Base-by-base conservation (phyloP, 2,329 filamentous ascomycete genomes). In the Cytospora chrysosperma region DNA sequence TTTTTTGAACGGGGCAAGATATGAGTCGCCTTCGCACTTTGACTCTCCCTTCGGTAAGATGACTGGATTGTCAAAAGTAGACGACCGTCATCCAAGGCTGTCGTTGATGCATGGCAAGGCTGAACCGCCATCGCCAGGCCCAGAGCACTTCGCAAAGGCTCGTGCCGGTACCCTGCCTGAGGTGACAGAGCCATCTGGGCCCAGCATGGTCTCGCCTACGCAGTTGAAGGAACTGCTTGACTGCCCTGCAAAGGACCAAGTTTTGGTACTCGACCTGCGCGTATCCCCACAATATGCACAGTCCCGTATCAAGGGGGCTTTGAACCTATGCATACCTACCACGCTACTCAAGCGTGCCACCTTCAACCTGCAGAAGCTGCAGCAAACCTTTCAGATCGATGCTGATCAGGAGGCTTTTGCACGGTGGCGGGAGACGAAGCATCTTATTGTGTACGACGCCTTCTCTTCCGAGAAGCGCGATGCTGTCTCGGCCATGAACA, bases 261-360 rank as follows among this genome's bases (percentile, higher is more conserved):
- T 91, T 0, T 78, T 99, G 34, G 73, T 98, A 1, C 79, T 99
- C 5, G 95, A 99, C 73, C 84, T 98, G 26, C 87, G 95, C 47
- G 93, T 96, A 0, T 91, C 89, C 30, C 92, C 93, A 24, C 92
- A 94, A 68, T 97, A 90, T 72, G 84, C 88, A 0, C 82, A 85
- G 53, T 88, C 90, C 26, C 87, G 91, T 32, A 90, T 98, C 61
- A 79, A 82, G 56, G 88, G 89, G n/a, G 92, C 94, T 0, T 78
- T 99, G 34, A 98, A 96, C 72, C 80, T 99, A 6, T 98, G 95
- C 72, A 96, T 98, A 65, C 95, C 95, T 0, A 98, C 95, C 0
- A 98, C 94, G 0, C 79, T 99, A 17, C 78, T 99, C 21, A 98
- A 98, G 76, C 84, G 95, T 56, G 88, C 92, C 0, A 96, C 93